Base-by-base conservation (phyloP, 331 rosid genomes). In the Pyracantha coccinea region DNA sequence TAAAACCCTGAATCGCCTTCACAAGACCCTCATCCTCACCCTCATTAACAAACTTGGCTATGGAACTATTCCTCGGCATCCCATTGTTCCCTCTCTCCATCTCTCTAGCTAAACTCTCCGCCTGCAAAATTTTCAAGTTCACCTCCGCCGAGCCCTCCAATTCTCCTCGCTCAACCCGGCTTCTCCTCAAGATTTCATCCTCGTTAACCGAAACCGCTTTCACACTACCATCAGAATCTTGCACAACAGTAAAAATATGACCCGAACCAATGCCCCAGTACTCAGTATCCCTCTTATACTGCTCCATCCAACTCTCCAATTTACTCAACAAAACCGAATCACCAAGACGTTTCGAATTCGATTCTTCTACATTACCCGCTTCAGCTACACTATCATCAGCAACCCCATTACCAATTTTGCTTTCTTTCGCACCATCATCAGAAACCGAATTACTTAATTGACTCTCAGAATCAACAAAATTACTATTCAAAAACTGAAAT, bases 251-350 rank as follows among this genome's bases (percentile, higher is more conserved):
- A 72, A 91, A 94, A 77, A 94, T 81, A 27, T 86, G 87, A 70
- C 79, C 83, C 59, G 92, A 87, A 76, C 97, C 98, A 61, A 90
- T 78, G 4, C 98, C 98, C 98, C 98, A 94, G 74, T 75, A 86
- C 79, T 88, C 95, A 38, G 80, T 72, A 87, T 91, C 97, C 47
- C 72, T 78, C 89, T 78, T 91, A 73, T 88, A 88, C 81, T 90
- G 95, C 16, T 87, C 89, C 71, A 82, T 88, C 97, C 98, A 94
- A 81, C 75, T 84, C 76, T 87, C 95, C 73, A 94, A 84, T 31
- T 88, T 85, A 62, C 47, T 78, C 87, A 84, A 76, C 88, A 88
- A 77, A 71, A 86, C 86, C 78, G 95, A 91, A 28, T 87, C 96
- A 75, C 89, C 87, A 50, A 81, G 54, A 71, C 68, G 69, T 74